These are phyloP conservation scores for Astrothelium subdiscretum DNA, from an alignment of 495 filamentous ascomycete genomes.

Conservation along the genomic window DNA sequence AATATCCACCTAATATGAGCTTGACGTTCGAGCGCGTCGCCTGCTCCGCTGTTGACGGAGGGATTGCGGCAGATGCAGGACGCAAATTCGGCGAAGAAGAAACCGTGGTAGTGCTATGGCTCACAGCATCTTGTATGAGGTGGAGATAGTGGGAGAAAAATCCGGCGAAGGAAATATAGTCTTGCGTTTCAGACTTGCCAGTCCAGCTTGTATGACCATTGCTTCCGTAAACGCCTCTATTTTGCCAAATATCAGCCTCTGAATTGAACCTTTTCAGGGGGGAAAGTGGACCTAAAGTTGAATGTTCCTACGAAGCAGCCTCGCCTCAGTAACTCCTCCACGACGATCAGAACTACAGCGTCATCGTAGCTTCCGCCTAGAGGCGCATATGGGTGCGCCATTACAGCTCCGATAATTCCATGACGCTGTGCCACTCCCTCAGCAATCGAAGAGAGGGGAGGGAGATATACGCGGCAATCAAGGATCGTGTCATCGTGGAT, in stretches of 20 bases:
- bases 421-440: neutral
- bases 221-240: conserved; percentile 66
- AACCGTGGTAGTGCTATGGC: neutral
- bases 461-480: conserved; percentile 72
- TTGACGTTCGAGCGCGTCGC: conserved; percentile 21
- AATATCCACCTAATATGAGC: conserved; percentile 68
- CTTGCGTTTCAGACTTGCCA: conserved; percentile 61
- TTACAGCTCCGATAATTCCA: conserved; percentile 45
- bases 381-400: conserved; percentile 86
- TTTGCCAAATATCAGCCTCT: neutral
- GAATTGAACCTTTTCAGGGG: neutral
- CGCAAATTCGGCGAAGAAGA: neutral
- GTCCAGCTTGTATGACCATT: conserved; percentile 77
- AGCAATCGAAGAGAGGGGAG: conserved; percentile 26
- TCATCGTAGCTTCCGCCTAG: conserved; percentile 84
- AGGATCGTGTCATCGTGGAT: conserved; percentile 64
- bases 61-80: neutral
- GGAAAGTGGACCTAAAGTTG: conserved; percentile 64
- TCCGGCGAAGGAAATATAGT: conserved; percentile 69
- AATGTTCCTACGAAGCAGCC: conserved; percentile 79
- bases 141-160: conserved; percentile 66
- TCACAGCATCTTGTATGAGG: conserved; percentile 14
- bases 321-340: conserved; percentile 46
- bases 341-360: conserved; percentile 53
- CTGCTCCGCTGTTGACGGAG: neutral